Evolutionary conservation across 208 protist species (phyloP), one percentile per base, ranked within the genome.

Genomic region (Jaenimonas drosophilae): DNA sequence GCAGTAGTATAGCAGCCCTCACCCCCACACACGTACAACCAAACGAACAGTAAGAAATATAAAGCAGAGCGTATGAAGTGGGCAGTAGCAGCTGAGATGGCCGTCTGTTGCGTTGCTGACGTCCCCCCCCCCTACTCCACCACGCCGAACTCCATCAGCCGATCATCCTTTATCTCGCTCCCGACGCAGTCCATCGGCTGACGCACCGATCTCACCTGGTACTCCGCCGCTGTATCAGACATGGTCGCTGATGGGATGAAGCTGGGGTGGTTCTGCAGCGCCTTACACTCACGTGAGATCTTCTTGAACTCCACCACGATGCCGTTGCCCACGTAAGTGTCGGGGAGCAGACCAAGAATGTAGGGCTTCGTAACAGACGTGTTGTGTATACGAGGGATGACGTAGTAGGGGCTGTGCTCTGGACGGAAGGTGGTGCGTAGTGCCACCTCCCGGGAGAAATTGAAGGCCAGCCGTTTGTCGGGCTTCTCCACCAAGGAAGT

Each of bases 181-280:
- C 59, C 79, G 2, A 80, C 38, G 19, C 52, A 56, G 48, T 85
- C 74, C 14, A 45, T 71, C 5, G 70, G 75, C 54, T 82, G 79
- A 20, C 79, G 71, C 23, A 68, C 64, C 17, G 56, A 79, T 48
- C 74, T 74, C 46, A 82, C 72, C 52, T 88, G 79, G 59, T 82
- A 88, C 62, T 79, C 62, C 4, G 79, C 67, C 21, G 64, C 50
- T 6, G 71, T 59, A 34, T 78, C 71, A 31, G 72, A 61, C 41
- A 70, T 58, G 60, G 68, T 71, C 40, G 55, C 64, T 27, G 47
- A 44, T 37, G 59, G 50, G 24, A 37, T 45, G 52, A 89, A 89
- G 45, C 63, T 76, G 2, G 76, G 80, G 66, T 83, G 81, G 63
- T 86, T 89, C 28, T 61, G 60, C 42, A 89, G 86, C 27, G 86